Evolutionary conservation across 768 basidiomycete genomes (phyloP).

Genomic region (Naganishia onofrii): DNA sequence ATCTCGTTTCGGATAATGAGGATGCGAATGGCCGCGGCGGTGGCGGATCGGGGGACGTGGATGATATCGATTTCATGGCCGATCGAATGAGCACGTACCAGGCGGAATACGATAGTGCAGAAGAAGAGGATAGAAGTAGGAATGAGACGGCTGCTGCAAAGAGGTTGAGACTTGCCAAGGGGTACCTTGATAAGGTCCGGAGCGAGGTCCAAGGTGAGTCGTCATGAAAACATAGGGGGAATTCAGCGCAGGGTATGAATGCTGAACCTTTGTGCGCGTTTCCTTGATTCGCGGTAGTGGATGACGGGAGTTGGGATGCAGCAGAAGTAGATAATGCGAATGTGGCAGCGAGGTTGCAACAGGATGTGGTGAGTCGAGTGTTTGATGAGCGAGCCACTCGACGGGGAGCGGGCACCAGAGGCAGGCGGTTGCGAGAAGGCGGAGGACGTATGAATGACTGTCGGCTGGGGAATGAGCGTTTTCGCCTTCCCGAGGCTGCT

Average conservation of each 20-base stretch:
- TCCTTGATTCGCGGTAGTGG: slow-evolving; percentile 47
- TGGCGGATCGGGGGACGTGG: slow-evolving; percentile 54
- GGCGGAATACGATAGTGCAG: slow-evolving; percentile 32
- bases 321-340: slow-evolving; percentile 92
- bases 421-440: neutral
- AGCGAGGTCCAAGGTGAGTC: slow-evolving; percentile 61
- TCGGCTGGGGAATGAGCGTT: too few species aligned
- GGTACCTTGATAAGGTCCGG: slow-evolving; percentile 83
- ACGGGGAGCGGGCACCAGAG: too few species aligned
- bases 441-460: too few species aligned
- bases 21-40: slow-evolving; percentile 39
- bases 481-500: too few species aligned
- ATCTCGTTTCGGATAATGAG: slow-evolving; percentile 36
- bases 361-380: slow-evolving; percentile 66
- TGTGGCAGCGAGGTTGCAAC: slow-evolving; percentile 81
- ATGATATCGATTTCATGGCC: slow-evolving; percentile 69
- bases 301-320: slow-evolving; percentile 89
- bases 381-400: neutral
- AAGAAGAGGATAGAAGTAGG: slow-evolving; percentile 30
- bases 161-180: slow-evolving; percentile 78
- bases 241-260: neutral
- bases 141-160: slow-evolving; percentile 55
- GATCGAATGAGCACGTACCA: slow-evolving; percentile 45
- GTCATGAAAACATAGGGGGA: neutral
- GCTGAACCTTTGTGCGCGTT: neutral